Evolutionary conservation across 345 rosid species (phyloP), one percentile per base, ranked within the genome.

Genomic region (Brassica carinata): DNA sequence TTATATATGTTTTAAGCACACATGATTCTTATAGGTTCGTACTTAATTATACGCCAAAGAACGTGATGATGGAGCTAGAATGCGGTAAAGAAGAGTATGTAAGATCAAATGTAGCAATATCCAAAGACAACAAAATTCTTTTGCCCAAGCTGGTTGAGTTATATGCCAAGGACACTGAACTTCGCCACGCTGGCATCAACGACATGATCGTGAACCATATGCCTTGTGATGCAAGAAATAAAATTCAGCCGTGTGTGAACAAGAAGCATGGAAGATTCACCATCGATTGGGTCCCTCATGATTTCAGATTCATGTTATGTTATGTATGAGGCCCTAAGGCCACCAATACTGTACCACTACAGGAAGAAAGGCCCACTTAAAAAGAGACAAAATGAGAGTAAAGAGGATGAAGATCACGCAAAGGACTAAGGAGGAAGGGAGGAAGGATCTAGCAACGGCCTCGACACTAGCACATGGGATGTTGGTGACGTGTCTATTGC

Each of bases 31-130:
- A 51, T 71, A 93, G 98, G 89, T 92, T 51, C 93, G 92, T 27
- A 67, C 86, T 1, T 93, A 19, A 19, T 19, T 19, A 89, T 84
- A 88, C 90, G 15, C 88, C 97, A 0, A 87, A 85, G 77, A 87
- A 84, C 69, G 92, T 93, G 64, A 85, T 85, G 78, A 85, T 85
- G 85, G 97, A 90, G 81, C 84, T 93, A 61, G 94, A 93, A 83
- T 84, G 83, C 19, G 98, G 96, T 19, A 92, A 84, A 77, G 90
- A 90, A 75, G 99, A 93, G 58, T 90, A 90, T 84, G 78, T 96
- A 66, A 85, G 71, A 76, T 86, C 96, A 85, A 86, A 80, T 67
- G 23, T 92, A 27, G 73, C 79, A 51, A 69, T 86, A 31, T 86
- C 83, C 65, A 89, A 90, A 77, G 92, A 90, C 9, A 86, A 85